phyloP scores from a whole-genome alignment of 169 alveolate genomes.

The Miamiensis avidus region DNA sequence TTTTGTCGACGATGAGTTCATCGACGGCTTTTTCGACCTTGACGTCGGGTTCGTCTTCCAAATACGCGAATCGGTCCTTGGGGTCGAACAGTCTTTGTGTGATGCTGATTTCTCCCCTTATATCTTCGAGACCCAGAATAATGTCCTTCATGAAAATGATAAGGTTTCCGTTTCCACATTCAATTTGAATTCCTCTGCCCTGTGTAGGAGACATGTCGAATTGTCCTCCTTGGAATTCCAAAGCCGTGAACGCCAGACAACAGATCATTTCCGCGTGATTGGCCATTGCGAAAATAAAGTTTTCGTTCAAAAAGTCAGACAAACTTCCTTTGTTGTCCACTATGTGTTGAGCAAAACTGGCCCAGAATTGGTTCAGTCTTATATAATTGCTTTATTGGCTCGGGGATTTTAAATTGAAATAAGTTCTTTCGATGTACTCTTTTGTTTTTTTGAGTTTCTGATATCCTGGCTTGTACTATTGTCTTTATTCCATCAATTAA shows the following conservation, averaged over 20 bases:
- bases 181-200: conserved; percentile 60
- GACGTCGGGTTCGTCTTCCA: conserved; percentile 34
- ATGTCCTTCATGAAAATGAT: conserved; percentile 53
- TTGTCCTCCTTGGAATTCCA: conserved; percentile 36
- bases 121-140: background rate
- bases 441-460: conserved; percentile 57
- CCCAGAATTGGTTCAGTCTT: conserved; percentile 61
- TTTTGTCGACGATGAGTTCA: conserved; percentile 56
- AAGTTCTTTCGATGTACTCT: conserved; percentile 80
- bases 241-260: conserved; percentile 51
- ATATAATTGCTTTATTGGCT: conserved; percentile 26
- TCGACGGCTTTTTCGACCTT: conserved; percentile 43
- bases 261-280: conserved; percentile 50
- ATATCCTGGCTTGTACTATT: conserved; percentile 30
- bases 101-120: conserved; percentile 27
- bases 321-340: conserved; percentile 30
- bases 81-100: conserved; percentile 57
- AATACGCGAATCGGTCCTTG: conserved; percentile 20
- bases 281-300: conserved; percentile 39
- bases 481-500: background rate
- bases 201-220: conserved; percentile 35
- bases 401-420: conserved; percentile 27
- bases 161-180: conserved; percentile 31
- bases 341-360: conserved; percentile 59
- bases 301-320: conserved; percentile 46